Percentiles rank a stretch among this genome's conserved stretches.
Conservation (phyloP, 2,329 filamentous ascomycete species). For the Fusarium longipes region DNA sequence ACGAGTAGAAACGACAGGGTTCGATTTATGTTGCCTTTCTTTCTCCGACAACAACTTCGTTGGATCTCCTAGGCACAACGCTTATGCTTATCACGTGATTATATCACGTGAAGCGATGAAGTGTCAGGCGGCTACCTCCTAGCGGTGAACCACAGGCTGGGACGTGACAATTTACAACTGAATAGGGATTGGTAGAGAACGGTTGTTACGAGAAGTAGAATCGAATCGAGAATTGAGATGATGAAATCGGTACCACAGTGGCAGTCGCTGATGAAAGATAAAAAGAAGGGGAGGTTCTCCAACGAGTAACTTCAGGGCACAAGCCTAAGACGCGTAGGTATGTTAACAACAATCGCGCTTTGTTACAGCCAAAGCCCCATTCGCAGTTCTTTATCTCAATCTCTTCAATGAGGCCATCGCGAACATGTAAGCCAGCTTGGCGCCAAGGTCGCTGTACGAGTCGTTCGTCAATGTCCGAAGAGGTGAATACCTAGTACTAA, state of each 20-base stretch:
- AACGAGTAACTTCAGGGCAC: slow-evolving; percentile 2
- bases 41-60: slow-evolving; percentile 45
- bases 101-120: slow-evolving; percentile 35
- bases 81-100: slow-evolving; percentile 40
- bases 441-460: slow-evolving; percentile 9
- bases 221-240: slow-evolving; percentile 4
- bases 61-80: slow-evolving; percentile 46
- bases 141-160: slow-evolving; percentile 14
- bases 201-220: slow-evolving; percentile 24
- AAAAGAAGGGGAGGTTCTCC: slow-evolving; percentile 5
- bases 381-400: slow-evolving; percentile 6
- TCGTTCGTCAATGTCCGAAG: not conserved
- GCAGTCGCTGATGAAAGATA: slow-evolving; percentile 16
- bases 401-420: slow-evolving; percentile 24
- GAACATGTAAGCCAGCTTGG: slow-evolving; percentile 4
- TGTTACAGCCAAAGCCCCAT: slow-evolving; percentile 2
- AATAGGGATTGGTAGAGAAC: not conserved
- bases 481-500: too few species aligned
- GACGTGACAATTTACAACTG: not conserved
- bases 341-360: not conserved
- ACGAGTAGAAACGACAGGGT: slow-evolving; percentile 35
- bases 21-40: slow-evolving; percentile 30
- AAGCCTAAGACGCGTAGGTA: slow-evolving; percentile 5
- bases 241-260: slow-evolving; percentile 15
- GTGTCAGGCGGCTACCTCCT: slow-evolving; percentile 13